Evolutionary conservation across 1,284 basidiomycete genomes (phyloP).

Genomic region (Puccinia novopanici): DNA sequence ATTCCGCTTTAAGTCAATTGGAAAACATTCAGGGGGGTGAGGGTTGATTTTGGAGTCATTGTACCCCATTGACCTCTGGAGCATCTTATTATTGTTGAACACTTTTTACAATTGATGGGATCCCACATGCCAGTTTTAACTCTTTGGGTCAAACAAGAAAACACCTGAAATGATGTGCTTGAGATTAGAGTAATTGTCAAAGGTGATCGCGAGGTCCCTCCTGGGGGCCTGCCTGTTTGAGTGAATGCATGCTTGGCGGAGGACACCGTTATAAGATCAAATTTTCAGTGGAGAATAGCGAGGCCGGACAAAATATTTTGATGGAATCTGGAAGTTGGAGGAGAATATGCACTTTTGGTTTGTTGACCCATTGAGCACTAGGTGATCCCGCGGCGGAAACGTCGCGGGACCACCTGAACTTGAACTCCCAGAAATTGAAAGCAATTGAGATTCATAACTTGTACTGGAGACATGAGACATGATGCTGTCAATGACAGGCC

Average conservation of each 20-base stretch:
- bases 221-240: background rate
- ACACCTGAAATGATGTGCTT: constrained; percentile 56
- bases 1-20: too few species aligned
- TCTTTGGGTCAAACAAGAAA: background rate
- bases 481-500: too few species aligned
- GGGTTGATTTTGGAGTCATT: too few species aligned
- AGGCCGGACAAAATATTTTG: background rate
- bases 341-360: constrained; percentile 60
- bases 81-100: background rate
- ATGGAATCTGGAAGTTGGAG: constrained; percentile 55
- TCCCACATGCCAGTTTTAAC: too few species aligned
- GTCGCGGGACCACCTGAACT: too few species aligned
- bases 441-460: too few species aligned
- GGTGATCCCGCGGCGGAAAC: too few species aligned
- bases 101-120: background rate
- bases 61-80: background rate
- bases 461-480: too few species aligned
- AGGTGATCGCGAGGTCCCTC: constrained; percentile 14
- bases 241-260: too few species aligned
- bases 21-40: too few species aligned
- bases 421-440: too few species aligned
- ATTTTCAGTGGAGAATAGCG: constrained; percentile 23
- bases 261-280: constrained; percentile 13
- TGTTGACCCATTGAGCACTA: too few species aligned
- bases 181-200: constrained; percentile 14